phyloP scores from a whole-genome alignment of 345 rosid species.

The Clausena lansium region DNA sequence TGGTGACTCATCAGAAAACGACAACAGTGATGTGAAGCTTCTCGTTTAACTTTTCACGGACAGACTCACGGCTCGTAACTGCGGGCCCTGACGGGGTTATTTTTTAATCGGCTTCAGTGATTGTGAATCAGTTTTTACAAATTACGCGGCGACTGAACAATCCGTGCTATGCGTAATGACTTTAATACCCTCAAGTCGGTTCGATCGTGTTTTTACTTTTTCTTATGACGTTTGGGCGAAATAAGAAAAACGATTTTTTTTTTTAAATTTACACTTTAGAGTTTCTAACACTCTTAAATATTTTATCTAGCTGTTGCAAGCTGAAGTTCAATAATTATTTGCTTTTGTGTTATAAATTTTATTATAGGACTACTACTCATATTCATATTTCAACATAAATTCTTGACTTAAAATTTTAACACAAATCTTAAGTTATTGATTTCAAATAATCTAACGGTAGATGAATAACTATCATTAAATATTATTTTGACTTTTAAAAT shows the following conservation, averaged over 20 bases:
- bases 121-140: too few species aligned
- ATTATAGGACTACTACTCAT: too few species aligned
- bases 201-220: background rate
- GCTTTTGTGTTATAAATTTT: background rate
- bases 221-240: background rate
- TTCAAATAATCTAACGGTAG: too few species aligned
- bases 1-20: conserved; percentile 7
- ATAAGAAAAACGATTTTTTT: background rate
- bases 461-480: too few species aligned
- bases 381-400: too few species aligned
- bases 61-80: conserved; percentile 3
- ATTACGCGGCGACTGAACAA: background rate
- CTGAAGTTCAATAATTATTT: background rate
- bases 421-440: too few species aligned
- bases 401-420: too few species aligned
- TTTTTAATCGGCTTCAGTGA: background rate
- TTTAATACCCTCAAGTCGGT: background rate
- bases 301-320: background rate
- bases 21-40: background rate
- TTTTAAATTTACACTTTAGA: too few species aligned
- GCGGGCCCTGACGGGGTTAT: background rate
- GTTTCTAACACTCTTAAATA: too few species aligned
- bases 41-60: background rate
- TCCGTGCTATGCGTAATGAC: background rate
- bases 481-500: too few species aligned